phyloP scores from a whole-genome alignment of 2,329 filamentous ascomycete species.

The Ophiocordyceps sinensis region DNA sequence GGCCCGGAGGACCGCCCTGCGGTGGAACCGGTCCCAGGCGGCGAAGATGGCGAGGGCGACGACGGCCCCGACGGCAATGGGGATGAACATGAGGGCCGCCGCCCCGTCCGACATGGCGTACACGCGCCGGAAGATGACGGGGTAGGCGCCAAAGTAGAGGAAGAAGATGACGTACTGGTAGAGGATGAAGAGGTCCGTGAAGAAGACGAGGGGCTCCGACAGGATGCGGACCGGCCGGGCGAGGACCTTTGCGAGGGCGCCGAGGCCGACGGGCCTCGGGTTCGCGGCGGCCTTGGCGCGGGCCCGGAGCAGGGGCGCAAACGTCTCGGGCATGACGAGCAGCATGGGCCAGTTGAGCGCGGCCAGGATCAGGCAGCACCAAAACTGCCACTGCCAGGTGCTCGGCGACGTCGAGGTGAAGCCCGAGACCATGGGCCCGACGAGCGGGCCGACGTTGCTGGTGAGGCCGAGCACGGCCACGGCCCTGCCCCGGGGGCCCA shows the following conservation, averaged over 20 bases:
- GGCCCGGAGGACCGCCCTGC: background rate
- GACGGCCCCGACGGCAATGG: constrained; percentile 2
- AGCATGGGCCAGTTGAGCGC: constrained; percentile 2
- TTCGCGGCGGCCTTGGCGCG: background rate
- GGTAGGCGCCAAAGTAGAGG: constrained; percentile 45
- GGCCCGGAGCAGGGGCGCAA: constrained; percentile 9
- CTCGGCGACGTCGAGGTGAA: constrained; percentile 2
- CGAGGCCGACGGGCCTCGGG: background rate
- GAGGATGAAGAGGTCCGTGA: constrained; percentile 35
- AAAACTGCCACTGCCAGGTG: constrained; percentile 5
- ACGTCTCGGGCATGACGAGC: constrained; percentile 20
- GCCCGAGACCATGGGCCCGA: constrained; percentile 4
- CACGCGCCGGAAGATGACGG: constrained; percentile 11
- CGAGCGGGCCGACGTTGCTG: constrained; percentile 7
- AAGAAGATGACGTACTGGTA: constrained; percentile 42
- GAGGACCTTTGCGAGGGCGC: background rate
- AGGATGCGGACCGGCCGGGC: constrained; percentile 11
- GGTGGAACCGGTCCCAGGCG: background rate
- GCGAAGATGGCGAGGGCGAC: constrained; percentile 3
- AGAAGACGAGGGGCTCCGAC: constrained; percentile 41
- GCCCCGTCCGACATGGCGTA: constrained; percentile 3
- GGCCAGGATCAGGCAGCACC: constrained; percentile 2
- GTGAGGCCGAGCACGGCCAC: constrained; percentile 14
- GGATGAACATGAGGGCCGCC: constrained; percentile 3
- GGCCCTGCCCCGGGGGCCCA: constrained; percentile 16